These are phyloP conservation scores for Marchantia polymorpha DNA, from an alignment of 225 moss, liverwort and hornwort genomes.

Conservation along the genomic window DNA sequence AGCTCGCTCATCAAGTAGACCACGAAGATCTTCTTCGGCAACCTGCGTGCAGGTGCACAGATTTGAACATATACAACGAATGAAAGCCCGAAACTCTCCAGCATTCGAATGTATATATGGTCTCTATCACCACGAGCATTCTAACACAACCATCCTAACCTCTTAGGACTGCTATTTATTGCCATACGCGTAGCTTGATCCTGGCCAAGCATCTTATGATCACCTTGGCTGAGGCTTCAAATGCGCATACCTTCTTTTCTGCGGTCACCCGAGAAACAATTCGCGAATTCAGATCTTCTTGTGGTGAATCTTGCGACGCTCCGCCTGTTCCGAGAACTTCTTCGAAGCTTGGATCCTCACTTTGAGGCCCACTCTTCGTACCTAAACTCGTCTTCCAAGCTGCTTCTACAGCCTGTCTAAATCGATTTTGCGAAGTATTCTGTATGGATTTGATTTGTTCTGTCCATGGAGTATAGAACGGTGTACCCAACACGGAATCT, in stretches of 20 bases:
- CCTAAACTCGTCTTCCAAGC: conserved; percentile 45
- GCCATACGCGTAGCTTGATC: not conserved
- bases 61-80: not conserved
- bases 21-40: conserved; percentile 46
- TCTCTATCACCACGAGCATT: no score
- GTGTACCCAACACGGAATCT: conserved; percentile 18
- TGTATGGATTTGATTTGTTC: conserved; percentile 9
- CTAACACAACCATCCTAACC: not conserved
- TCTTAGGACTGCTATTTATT: not conserved
- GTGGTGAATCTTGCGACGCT: conserved; percentile 7
- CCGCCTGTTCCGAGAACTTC: not conserved
- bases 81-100: not conserved
- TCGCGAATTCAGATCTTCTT: conserved; percentile 29
- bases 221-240: conserved; percentile 43
- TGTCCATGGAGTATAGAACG: not conserved
- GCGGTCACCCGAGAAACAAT: conserved; percentile 34
- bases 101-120: no score
- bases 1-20: conserved; percentile 42
- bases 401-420: conserved; percentile 42
- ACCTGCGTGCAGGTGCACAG: conserved; percentile 32
- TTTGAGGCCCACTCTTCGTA: conserved; percentile 17
- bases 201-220: not conserved
- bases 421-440: conserved; percentile 25
- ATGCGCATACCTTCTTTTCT: conserved; percentile 20
- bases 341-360: not conserved